These are phyloP conservation scores for Alectoria sarmentosa DNA, from an alignment of 495 filamentous ascomycete genomes.

Conservation along the genomic window DNA sequence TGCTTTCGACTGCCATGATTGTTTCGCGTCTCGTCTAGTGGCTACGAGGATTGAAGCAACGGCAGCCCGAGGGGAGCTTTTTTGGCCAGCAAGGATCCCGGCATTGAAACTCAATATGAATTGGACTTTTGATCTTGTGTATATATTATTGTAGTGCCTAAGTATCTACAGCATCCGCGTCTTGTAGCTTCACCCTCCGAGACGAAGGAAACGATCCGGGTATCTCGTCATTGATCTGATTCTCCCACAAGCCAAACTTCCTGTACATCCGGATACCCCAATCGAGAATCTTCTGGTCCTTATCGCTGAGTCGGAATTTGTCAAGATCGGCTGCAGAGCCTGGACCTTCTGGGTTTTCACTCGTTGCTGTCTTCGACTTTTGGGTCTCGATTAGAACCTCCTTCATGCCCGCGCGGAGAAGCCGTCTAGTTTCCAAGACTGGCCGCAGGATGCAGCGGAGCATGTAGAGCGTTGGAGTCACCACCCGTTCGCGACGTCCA, in stretches of 20 bases:
- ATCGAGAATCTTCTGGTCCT: constrained; percentile 1
- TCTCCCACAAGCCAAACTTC: constrained; percentile 10
- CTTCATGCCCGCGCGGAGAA: not conserved
- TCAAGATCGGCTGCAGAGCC: not conserved
- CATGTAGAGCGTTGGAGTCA: constrained; percentile 35
- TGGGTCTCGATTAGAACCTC: not conserved
- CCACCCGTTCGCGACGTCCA: constrained; percentile 12
- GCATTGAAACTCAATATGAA: no score
- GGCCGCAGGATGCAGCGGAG: constrained; percentile 35
- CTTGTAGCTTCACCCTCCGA: not conserved
- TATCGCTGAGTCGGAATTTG: not conserved
- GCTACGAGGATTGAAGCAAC: no score
- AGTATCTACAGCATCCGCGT: not conserved
- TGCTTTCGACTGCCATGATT: no score
- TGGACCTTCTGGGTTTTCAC: not conserved
- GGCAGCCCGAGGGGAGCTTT: no score
- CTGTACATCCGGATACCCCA: constrained; percentile 18
- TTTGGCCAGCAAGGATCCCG: no score
- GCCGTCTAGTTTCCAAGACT: constrained; percentile 11
- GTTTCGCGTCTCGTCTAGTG: no score
- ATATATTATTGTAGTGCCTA: not conserved
- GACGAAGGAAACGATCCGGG: not conserved
- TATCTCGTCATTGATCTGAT: constrained; percentile 10
- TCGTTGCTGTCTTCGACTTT: not conserved
- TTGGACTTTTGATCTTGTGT: no score